Conservation (phyloP, 257 asterid species). For the Ballota nigra region DNA sequence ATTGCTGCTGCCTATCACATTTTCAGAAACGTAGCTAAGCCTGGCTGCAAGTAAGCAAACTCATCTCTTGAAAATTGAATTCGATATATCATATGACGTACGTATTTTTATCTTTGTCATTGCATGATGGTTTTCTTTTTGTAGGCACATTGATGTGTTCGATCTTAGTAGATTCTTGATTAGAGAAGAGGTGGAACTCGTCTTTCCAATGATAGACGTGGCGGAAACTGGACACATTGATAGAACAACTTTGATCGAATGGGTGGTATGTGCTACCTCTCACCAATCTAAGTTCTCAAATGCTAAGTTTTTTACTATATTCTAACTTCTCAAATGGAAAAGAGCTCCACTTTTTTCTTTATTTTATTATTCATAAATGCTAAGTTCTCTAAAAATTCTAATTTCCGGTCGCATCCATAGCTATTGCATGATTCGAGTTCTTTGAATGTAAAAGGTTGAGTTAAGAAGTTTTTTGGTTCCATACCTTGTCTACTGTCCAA, state of each 20-base stretch:
- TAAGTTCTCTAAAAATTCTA: background rate
- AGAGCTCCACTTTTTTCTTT: background rate
- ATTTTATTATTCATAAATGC: background rate
- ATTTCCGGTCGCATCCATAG: background rate
- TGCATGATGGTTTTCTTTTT: background rate
- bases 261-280: slow-evolving; percentile 58
- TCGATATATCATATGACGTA: background rate
- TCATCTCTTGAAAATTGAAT: background rate
- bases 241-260: slow-evolving; percentile 57
- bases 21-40: slow-evolving; percentile 65
- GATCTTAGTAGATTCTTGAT: slow-evolving; percentile 81
- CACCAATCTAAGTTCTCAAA: background rate
- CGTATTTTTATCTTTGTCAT: background rate
- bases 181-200: slow-evolving; percentile 78
- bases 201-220: slow-evolving; percentile 68
- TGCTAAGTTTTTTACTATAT: background rate
- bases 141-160: slow-evolving; percentile 63
- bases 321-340: background rate
- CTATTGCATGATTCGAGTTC: background rate
- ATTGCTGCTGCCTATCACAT: slow-evolving; percentile 84
- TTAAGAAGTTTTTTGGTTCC: no score
- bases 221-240: slow-evolving; percentile 66
- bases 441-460: background rate
- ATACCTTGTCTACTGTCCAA: no score
- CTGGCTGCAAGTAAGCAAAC: slow-evolving; percentile 53